Percentiles rank a stretch among this genome's conserved stretches.
Evolutionary conservation across 176 grass and related monocot genomes (phyloP).

Genomic region (Oryza longistaminata): DNA sequence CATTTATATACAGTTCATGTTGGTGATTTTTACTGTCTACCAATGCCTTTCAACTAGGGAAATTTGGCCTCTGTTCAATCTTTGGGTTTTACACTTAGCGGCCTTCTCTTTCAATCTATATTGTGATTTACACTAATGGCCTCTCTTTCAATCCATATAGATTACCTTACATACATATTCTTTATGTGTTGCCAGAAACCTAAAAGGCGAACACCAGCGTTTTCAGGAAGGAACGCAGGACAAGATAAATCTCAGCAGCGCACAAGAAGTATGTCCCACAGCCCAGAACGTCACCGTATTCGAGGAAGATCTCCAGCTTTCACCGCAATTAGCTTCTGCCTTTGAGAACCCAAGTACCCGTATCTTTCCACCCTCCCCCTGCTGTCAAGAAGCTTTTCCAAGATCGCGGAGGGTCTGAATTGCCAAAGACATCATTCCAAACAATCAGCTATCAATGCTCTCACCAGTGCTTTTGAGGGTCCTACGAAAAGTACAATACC

Average conservation of each 20-base stretch:
- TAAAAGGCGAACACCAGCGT: constrained; percentile 64
- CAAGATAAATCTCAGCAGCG: constrained; percentile 87
- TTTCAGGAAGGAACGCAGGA: constrained; percentile 58
- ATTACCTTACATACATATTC: constrained; percentile 12
- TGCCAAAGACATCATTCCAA: constrained; percentile 47
- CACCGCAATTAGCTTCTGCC: constrained; percentile 69
- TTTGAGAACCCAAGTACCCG: constrained; percentile 82
- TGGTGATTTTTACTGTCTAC: not conserved
- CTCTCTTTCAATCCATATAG: not conserved
- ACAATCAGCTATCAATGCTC: constrained; percentile 46
- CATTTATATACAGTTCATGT: not conserved
- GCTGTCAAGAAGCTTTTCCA: constrained; percentile 68
- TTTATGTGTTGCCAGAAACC: constrained; percentile 61
- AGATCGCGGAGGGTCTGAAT: constrained; percentile 61
- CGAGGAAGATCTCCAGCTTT: constrained; percentile 91
- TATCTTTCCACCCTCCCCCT: constrained; percentile 93
- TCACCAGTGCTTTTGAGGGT: constrained; percentile 72
- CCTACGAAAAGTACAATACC: constrained; percentile 71
- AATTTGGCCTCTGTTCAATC: not conserved
- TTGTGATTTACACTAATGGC: not conserved
- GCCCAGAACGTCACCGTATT: constrained; percentile 73
- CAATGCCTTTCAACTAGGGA: not conserved
- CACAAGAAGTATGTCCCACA: constrained; percentile 96
- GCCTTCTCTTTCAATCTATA: not conserved
- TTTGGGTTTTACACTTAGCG: not conserved